Evolutionary conservation across 1,139 yeast genomes (phyloP).

Genomic region (Meyerozyma guilliermondii): DNA sequence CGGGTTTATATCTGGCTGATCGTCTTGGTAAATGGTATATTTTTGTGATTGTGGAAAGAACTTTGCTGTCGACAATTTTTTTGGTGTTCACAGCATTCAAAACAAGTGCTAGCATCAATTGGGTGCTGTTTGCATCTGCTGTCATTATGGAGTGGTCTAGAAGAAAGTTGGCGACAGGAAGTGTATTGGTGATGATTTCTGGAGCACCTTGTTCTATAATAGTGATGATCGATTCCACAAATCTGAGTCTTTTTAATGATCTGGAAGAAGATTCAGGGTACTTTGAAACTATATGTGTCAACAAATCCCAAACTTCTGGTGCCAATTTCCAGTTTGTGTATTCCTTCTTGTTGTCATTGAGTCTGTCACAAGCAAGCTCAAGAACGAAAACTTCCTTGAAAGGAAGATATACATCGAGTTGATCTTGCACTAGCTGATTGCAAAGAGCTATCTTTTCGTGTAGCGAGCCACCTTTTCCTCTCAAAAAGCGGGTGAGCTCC

Average conservation of each 20-base stretch:
- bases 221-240: constrained; percentile 11
- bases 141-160: constrained; percentile 1
- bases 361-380: constrained; percentile 63
- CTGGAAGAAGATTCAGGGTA: constrained; percentile 19
- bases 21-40: constrained; percentile 23
- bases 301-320: constrained; percentile 38
- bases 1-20: constrained; percentile 19
- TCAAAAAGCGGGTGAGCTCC: constrained; percentile 5
- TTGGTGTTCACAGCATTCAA: neutral
- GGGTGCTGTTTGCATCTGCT: neutral
- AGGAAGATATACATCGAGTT: constrained; percentile 51
- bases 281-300: constrained; percentile 40
- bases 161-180: constrained; percentile 5
- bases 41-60: constrained; percentile 4
- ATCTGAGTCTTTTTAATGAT: constrained; percentile 27
- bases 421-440: constrained; percentile 32
- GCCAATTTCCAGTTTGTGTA: constrained; percentile 38
- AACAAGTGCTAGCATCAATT: neutral
- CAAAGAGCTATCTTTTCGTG: constrained; percentile 1
- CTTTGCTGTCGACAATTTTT: neutral
- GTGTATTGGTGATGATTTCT: neutral
- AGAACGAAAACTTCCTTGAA: constrained; percentile 53
- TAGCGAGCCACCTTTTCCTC: constrained; percentile 7
- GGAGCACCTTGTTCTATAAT: constrained; percentile 17
- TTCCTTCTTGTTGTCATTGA: constrained; percentile 41